phyloP scores from a whole-genome alignment of 441 rosid genomes.

The Gossypium aridum region DNA sequence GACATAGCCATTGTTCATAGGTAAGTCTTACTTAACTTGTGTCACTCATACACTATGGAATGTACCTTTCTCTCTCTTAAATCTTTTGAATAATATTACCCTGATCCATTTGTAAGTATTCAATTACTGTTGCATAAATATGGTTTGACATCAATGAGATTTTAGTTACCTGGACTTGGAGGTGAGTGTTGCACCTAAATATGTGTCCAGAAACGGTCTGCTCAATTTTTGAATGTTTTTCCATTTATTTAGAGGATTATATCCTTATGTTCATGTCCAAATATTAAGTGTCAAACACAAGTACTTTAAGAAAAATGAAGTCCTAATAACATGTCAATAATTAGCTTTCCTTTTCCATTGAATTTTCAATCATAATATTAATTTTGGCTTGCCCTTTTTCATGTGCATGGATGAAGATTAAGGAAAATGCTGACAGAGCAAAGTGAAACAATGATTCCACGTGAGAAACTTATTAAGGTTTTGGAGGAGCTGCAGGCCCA shows the following conservation, averaged over 20 bases:
- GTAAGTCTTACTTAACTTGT: conserved; percentile 25
- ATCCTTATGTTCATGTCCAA: neutral
- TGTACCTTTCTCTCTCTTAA: neutral
- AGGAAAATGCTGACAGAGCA: conserved; percentile 68
- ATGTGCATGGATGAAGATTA: conserved; percentile 39
- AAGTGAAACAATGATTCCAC: conserved; percentile 36
- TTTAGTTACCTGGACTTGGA: neutral
- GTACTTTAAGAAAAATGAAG: neutral
- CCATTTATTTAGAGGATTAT: neutral
- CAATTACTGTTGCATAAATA: neutral
- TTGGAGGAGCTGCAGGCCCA: conserved; percentile 92
- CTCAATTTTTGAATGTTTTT: neutral
- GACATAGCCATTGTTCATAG: conserved; percentile 78
- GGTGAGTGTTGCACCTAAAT: neutral
- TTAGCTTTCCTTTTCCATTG: neutral
- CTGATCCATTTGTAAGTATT: neutral
- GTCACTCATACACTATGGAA: neutral
- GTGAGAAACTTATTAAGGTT: conserved; percentile 72
- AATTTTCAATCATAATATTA: neutral
- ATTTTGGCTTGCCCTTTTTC: neutral
- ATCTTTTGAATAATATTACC: neutral
- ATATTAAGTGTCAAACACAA: neutral
- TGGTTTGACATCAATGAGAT: neutral
- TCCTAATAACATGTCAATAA: neutral
- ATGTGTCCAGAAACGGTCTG: neutral